Base-by-base conservation (phyloP, 495 filamentous ascomycete species). In the Penicillium robsamsonii region DNA sequence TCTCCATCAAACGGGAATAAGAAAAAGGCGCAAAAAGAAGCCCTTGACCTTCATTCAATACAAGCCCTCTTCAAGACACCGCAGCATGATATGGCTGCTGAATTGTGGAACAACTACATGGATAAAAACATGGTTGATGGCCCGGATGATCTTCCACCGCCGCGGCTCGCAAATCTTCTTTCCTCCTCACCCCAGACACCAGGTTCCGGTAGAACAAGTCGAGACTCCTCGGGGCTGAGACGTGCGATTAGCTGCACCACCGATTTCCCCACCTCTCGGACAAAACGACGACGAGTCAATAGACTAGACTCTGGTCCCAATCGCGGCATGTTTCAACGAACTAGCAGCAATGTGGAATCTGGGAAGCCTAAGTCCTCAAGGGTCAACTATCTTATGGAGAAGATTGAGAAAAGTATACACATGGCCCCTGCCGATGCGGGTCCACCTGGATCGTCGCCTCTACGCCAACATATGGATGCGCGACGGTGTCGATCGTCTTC, bases 61-160 rank as follows among this genome's bases (percentile, higher is more conserved):
- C 79, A 82, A 37, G 68, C 76, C n/a, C 71, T 80, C 2, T 73
- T 88, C 35, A 86, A 81, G 50, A 92, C 91, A 0, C 90, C 90
- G 24, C 85, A 89, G 55, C 83, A 85, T 42, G 94, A 98, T 69
- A 87, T 93, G 25, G 88, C 88, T 0, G 72, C 84, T 31, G 92
- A 96, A 50, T 72, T 96, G n/a, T 96, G 91, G 92, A 90, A 86
- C 60, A 85, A 88, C 18, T 95, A 90, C 65, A 82, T 78, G 54
- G 76, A 77, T 9, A 77, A 79, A 52, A 72, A 73, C 53, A 70
- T 70, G 47, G 56, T 71, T 15, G 73, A 76, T 46, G 66, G 58
- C 5, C 63, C 67, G n/a, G 65, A 69, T 12, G 68, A 68, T 44
- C 57, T 75, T 46, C 70, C 70, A 20, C 72, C 82, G 76, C 63